phyloP scores from a whole-genome alignment of 768 basidiomycete species.

The Floccularia luteovirens region DNA sequence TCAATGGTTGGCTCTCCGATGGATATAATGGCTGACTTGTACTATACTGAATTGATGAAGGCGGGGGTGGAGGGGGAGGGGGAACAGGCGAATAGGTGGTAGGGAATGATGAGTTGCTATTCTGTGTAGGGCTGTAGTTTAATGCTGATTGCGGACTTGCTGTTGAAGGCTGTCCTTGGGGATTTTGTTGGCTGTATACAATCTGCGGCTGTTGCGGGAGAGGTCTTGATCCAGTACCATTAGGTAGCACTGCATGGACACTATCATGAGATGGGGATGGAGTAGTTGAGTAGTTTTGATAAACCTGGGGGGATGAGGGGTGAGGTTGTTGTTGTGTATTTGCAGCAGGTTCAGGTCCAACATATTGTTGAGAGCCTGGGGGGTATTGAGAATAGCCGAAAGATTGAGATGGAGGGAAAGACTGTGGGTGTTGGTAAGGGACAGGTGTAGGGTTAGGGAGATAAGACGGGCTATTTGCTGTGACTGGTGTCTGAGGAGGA shows the following conservation, averaged over 20 bases:
- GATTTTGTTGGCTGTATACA: conserved; percentile 22
- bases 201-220: conserved; percentile 38
- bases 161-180: conserved; percentile 19
- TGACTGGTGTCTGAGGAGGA: conserved; percentile 22
- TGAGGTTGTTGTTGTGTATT: no score
- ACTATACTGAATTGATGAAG: conserved; percentile 16
- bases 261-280: conserved; percentile 26
- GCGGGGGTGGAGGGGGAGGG: conserved; percentile 23
- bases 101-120: conserved; percentile 15
- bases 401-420: conserved; percentile 21
- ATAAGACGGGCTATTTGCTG: conserved; percentile 7
- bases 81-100: conserved; percentile 24
- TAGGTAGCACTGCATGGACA: conserved; percentile 18
- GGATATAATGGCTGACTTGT: conserved; percentile 6
- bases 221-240: conserved; percentile 33
- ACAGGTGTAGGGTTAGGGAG: not conserved
- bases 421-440: conserved; percentile 19
- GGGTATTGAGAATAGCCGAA: conserved; percentile 28
- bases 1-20: conserved; percentile 12
- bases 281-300: conserved; percentile 21
- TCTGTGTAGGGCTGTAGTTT: conserved; percentile 19
- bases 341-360: conserved; percentile 17
- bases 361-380: conserved; percentile 32
- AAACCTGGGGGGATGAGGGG: conserved; percentile 23
- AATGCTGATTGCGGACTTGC: conserved; percentile 12